Evolutionary conservation across 2,329 filamentous ascomycete genomes (phyloP).

Genomic region (Scedosporium boydii): DNA sequence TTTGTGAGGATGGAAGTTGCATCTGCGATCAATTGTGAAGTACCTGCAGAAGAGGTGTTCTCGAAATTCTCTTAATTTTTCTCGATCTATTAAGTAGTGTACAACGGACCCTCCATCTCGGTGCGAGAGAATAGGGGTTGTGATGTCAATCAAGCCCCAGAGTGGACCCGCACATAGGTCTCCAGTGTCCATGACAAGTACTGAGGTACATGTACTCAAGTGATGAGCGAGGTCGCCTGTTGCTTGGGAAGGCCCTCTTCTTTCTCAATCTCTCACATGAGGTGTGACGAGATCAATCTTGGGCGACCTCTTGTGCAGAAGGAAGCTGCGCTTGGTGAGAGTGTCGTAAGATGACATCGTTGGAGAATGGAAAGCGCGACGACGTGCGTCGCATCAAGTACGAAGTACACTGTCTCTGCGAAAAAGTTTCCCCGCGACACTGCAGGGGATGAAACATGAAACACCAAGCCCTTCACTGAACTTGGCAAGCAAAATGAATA

Average conservation of each 20-base stretch:
- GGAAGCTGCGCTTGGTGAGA: background rate
- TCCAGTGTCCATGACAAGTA: too few species aligned
- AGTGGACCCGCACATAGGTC: background rate
- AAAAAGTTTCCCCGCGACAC: background rate
- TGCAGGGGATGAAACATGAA: conserved; percentile 4
- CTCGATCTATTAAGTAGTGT: background rate
- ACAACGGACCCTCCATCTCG: background rate
- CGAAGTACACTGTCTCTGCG: background rate
- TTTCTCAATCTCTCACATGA: background rate
- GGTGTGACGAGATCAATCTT: background rate
- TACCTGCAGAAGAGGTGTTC: too few species aligned
- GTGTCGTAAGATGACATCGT: background rate
- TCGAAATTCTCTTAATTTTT: too few species aligned
- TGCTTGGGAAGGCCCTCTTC: too few species aligned
- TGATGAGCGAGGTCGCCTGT: too few species aligned
- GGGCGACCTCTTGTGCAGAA: background rate
- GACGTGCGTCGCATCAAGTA: background rate
- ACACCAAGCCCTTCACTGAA: background rate
- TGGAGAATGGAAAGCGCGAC: background rate
- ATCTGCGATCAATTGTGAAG: too few species aligned
- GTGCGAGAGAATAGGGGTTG: background rate
- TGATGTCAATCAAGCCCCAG: background rate
- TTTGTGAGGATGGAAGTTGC: too few species aligned
- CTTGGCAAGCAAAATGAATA: background rate
- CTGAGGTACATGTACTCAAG: too few species aligned